These are phyloP conservation scores for Alternaria sp. DNA, from an alignment of 2,329 filamentous ascomycete genomes.

Conservation along the genomic window DNA sequence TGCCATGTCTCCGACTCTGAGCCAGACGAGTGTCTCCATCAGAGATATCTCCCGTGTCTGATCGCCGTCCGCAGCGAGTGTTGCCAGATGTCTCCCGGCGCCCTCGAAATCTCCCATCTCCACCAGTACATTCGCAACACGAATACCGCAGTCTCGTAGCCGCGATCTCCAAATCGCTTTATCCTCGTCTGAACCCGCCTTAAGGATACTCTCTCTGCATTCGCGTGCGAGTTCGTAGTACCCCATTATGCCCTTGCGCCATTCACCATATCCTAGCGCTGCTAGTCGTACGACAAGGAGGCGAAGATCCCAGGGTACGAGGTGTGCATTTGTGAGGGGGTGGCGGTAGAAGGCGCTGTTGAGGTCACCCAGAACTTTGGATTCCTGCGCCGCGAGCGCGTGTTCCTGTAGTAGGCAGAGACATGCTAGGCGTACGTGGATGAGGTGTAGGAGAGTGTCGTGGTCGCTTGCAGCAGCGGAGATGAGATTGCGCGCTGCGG, in stretches of 20 bases:
- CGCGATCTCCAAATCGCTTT: slow-evolving; percentile 73
- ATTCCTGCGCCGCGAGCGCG: slow-evolving; percentile 63
- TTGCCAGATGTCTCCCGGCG: slow-evolving; percentile 74
- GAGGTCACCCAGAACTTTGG: slow-evolving; percentile 67
- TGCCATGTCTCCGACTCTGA: slow-evolving; percentile 78
- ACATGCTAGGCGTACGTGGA: slow-evolving; percentile 83
- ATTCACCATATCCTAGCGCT: slow-evolving; percentile 84
- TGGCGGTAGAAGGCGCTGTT: slow-evolving; percentile 60
- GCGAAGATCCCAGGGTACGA: slow-evolving; percentile 87
- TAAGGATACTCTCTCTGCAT: slow-evolving; percentile 66
- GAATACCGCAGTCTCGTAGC: slow-evolving; percentile 74
- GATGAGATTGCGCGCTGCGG: slow-evolving; percentile 67
- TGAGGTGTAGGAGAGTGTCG: slow-evolving; percentile 72
- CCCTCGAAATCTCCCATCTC: slow-evolving; percentile 89
- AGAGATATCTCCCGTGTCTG: slow-evolving; percentile 41
- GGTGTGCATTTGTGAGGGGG: slow-evolving; percentile 55
- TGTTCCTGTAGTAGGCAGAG: slow-evolving; percentile 77
- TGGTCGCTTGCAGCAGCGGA: slow-evolving; percentile 62
- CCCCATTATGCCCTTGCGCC: slow-evolving; percentile 82
- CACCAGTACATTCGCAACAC: slow-evolving; percentile 69
- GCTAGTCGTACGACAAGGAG: slow-evolving; percentile 84
- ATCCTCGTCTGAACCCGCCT: slow-evolving; percentile 54
- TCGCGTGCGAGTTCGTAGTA: slow-evolving; percentile 88
- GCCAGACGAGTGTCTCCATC: slow-evolving; percentile 69
- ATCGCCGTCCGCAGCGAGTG: slow-evolving; percentile 51